Base-by-base conservation (phyloP, 306 rosid species). In the Quercus wislizeni region DNA sequence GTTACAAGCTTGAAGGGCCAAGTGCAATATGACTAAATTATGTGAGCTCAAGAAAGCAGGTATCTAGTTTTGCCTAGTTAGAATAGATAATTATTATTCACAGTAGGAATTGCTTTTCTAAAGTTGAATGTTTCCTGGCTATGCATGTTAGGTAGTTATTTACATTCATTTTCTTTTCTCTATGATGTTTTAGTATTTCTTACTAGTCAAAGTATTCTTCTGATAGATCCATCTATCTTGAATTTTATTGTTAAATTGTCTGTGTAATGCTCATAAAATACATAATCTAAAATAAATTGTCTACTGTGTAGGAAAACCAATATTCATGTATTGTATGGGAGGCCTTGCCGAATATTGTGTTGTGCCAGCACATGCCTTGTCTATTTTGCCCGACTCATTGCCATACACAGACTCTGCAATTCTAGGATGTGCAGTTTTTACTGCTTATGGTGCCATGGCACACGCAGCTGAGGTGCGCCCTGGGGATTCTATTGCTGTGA, bases 401-500 rank as follows among this genome's bases (percentile, higher is more conserved):
- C 98, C 99, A 65, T 91, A 89, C 69, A 74, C 85, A 4, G 96
- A 95, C 76, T 92, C 99, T 76, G 98, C 98, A 79, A 89, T 95
- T 84, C 79, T 95, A 62, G 99, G 99, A 71, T 95, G 99, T 81
- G 99, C 99, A n/a, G 97, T 91, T 64, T 92, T 95, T 85, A 95
- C 99, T 80, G 99, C 99, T 54, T 95, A 95, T 79, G 99, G 99
- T 57, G 97, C 99, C 30, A 92, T 95, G 99, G 97, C 97, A 75
- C 97, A 95, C 85, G 99, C 97, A 0, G 99, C 99, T 76, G 70
- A 91, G 87, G 94, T 95, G 84, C 90, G 85, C 38, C 96, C 97
- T 5, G 99, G 99, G 79, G 97, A 95, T 87, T 89, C 99, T 38
- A 86, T 92, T 85, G 99, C 96, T 76, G 94, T 95, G 76, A 89